phyloP scores from a whole-genome alignment of 1,284 basidiomycete genomes.

The Porogramme epimiltina region DNA sequence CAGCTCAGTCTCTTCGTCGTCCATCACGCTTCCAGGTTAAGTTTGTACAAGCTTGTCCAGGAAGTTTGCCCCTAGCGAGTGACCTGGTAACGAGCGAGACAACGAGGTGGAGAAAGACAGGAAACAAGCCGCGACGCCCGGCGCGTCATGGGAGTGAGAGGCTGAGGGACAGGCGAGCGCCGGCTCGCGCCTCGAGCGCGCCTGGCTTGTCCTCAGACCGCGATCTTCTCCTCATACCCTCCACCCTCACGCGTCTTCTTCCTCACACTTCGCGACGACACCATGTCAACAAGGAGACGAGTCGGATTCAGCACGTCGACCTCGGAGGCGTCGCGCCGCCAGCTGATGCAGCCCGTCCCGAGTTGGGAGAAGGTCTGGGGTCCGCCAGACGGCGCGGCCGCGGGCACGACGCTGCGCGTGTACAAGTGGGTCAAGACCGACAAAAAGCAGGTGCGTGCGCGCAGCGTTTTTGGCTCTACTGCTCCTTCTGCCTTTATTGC shows the following conservation, averaged over 20 bases:
- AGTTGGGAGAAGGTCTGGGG: constrained; percentile 79
- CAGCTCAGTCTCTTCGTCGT: constrained; percentile 73
- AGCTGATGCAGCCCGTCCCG: constrained; percentile 78
- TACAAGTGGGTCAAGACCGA: constrained; percentile 78
- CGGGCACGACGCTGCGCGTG: constrained; percentile 62
- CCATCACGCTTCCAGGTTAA: constrained; percentile 38
- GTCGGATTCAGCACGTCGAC: constrained; percentile 75
- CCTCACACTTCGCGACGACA: neutral
- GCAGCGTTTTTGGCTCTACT: too few species aligned
- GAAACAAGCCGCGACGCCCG: constrained; percentile 2
- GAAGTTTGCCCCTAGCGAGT: neutral
- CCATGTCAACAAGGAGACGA: constrained; percentile 70
- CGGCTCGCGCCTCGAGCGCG: constrained; percentile 1
- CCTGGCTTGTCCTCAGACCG: neutral
- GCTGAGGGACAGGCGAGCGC: too few species aligned
- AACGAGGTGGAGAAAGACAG: neutral
- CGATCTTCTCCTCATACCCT: neutral
- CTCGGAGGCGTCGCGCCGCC: constrained; percentile 75
- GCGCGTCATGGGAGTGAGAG: constrained; percentile 9
- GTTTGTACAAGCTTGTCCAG: neutral
- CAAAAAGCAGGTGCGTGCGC: constrained; percentile 58
- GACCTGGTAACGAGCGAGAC: neutral
- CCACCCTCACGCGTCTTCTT: neutral
- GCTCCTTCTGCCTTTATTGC: neutral
- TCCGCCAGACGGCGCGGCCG: constrained; percentile 50